phyloP scores from a whole-genome alignment of 768 basidiomycete genomes.

The Glaciozyma martinii region DNA sequence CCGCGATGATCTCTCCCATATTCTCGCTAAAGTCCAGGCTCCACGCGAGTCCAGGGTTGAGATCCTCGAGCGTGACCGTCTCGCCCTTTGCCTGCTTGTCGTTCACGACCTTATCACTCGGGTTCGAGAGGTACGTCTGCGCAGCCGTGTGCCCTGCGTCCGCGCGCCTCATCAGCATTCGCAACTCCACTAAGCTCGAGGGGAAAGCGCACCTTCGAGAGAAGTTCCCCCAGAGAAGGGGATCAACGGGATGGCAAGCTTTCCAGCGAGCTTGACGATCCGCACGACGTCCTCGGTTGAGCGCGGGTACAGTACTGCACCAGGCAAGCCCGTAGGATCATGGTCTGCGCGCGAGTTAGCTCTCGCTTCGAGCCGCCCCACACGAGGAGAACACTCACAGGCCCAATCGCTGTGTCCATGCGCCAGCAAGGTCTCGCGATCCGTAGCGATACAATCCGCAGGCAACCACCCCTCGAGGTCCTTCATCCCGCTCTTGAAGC shows the following conservation, averaged over 20 bases:
- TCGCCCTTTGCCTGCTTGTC: constrained; percentile 14
- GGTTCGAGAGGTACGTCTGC: constrained; percentile 22
- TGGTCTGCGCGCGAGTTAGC: constrained; percentile 11
- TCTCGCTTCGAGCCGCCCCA: no score
- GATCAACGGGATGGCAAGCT: constrained; percentile 64
- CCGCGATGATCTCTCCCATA: constrained; percentile 70
- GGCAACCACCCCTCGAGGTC: constrained; percentile 26
- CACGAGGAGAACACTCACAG: not conserved
- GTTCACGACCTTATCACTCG: constrained; percentile 6
- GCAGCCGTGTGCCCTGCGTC: constrained; percentile 29
- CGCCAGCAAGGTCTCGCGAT: constrained; percentile 20
- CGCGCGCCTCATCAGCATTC: not conserved
- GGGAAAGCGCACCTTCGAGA: constrained; percentile 68
- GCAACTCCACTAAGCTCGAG: not conserved
- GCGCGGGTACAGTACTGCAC: constrained; percentile 43
- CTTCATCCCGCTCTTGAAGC: constrained; percentile 22
- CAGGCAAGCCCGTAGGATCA: constrained; percentile 32
- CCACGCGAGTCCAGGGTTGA: constrained; percentile 28
- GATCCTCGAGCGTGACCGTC: constrained; percentile 27
- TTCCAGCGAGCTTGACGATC: constrained; percentile 64
- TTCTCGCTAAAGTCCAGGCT: constrained; percentile 32
- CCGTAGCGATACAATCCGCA: constrained; percentile 23
- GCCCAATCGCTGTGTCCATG: constrained; percentile 33
- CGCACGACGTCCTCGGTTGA: constrained; percentile 75
- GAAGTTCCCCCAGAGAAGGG: constrained; percentile 80